A percentile compares a stretch with the other conserved stretches of the same genome.
These are phyloP conservation scores for Glarea lozoyensis DNA, from an alignment of 495 filamentous ascomycete species.

Conservation along the genomic window DNA sequence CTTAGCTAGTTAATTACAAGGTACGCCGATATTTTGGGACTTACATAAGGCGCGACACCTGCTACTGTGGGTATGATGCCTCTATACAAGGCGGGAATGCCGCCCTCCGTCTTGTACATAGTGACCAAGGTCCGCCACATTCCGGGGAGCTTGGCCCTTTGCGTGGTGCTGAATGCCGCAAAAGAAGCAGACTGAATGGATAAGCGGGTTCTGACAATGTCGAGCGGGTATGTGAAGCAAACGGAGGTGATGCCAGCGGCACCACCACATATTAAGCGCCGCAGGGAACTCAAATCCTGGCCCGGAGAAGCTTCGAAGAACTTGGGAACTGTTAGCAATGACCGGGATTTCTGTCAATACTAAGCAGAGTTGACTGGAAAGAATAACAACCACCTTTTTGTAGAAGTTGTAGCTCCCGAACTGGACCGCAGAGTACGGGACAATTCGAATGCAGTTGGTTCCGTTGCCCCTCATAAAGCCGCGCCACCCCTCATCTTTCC, in stretches of 20 bases:
- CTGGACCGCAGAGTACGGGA: constrained; percentile 95
- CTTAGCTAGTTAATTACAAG: not conserved
- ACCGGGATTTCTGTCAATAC: too few relatives aligned
- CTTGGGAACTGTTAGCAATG: constrained; percentile 35
- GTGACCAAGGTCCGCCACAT: constrained; percentile 78
- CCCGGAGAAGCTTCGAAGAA: constrained; percentile 68
- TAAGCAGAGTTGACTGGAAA: too few relatives aligned
- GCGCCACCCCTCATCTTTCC: constrained; percentile 89
- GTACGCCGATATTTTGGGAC: not conserved
- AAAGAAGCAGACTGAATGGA: constrained; percentile 97
- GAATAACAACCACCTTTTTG: constrained; percentile 82
- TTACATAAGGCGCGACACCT: constrained; percentile 90
- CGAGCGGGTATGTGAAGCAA: constrained; percentile 67
- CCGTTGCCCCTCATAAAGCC: constrained; percentile 97
- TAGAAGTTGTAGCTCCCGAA: constrained; percentile 98
- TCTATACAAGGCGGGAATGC: constrained; percentile 73
- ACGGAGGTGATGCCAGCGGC: constrained; percentile 92
- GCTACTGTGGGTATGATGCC: constrained; percentile 91
- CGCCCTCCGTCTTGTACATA: constrained; percentile 91
- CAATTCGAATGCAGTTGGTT: constrained; percentile 95
- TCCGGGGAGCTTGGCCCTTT: constrained; percentile 65
- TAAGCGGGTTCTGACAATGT: constrained; percentile 90
- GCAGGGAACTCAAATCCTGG: constrained; percentile 54
- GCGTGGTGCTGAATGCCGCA: constrained; percentile 50
- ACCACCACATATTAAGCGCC: constrained; percentile 76